Conservation (phyloP, 345 rosid genomes). For the Citrus trifoliata region DNA sequence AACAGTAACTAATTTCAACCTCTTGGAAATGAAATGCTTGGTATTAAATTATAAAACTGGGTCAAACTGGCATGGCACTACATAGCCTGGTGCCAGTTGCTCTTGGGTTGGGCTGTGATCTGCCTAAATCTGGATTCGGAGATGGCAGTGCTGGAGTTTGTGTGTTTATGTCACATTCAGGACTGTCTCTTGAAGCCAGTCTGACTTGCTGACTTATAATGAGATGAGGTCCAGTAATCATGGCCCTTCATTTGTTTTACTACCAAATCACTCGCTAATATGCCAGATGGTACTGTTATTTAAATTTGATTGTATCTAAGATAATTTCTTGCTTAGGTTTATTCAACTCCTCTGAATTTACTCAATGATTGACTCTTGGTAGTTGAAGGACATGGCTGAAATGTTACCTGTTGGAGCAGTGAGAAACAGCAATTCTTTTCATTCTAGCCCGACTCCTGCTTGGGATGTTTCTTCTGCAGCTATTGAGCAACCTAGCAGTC, state of each 20-base stretch:
- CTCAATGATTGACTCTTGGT: conserved; percentile 4
- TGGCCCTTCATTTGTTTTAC: background rate
- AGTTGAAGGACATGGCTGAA: conserved; percentile 84
- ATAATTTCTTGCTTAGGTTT: background rate
- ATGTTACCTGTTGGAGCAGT: conserved; percentile 51
- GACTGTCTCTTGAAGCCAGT: background rate
- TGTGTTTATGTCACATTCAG: background rate
- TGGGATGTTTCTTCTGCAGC: conserved; percentile 24
- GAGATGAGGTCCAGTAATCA: background rate
- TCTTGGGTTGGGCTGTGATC: background rate
- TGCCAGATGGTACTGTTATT: background rate
- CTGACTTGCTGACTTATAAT: background rate
- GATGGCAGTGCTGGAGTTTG: background rate
- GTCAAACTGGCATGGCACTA: background rate
- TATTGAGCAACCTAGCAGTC: conserved; percentile 27
- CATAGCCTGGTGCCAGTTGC: background rate
- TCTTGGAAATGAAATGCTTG: background rate
- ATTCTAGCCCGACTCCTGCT: conserved; percentile 34
- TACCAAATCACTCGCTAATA: background rate
- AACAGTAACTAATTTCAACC: background rate
- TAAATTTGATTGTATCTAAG: background rate
- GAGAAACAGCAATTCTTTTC: conserved; percentile 25
- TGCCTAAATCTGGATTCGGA: background rate
- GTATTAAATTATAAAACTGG: background rate
- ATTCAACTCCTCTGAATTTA: background rate